Percentiles rank a stretch among this genome's conserved stretches.
phyloP scores from a whole-genome alignment of 805 yeast genomes.

The Lachancea cidri region DNA sequence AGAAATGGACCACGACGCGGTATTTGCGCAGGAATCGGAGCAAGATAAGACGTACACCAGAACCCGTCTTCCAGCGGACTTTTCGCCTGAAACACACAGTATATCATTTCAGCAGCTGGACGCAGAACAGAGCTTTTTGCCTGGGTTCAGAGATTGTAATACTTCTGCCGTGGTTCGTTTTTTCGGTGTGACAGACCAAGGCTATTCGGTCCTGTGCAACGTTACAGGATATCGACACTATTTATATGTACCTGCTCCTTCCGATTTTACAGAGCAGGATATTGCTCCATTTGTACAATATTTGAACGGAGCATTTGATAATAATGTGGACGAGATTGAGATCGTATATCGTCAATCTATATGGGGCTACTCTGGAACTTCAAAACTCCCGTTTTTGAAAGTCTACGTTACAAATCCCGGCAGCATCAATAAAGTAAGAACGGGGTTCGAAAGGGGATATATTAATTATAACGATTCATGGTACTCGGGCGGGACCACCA shows the following conservation, averaged over 20 bases:
- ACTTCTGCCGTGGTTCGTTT: constrained; percentile 64
- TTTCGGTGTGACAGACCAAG: constrained; percentile 87
- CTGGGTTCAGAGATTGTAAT: constrained; percentile 35
- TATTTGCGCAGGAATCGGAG: constrained; percentile 21
- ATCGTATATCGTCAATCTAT: constrained; percentile 72
- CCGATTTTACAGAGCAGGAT: constrained; percentile 58
- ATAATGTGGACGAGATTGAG: constrained; percentile 61
- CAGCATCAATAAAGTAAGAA: constrained; percentile 61
- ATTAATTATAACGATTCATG: constrained; percentile 60
- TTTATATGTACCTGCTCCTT: constrained; percentile 87
- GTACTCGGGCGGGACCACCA: constrained; percentile 53
- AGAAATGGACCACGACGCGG: constrained; percentile 29
- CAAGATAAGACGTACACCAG: constrained; percentile 46
- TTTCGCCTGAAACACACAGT: constrained; percentile 46
- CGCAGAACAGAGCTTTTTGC: constrained; percentile 73
- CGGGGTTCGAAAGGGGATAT: constrained; percentile 81
- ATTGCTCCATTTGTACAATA: constrained; percentile 42
- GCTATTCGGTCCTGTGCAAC: constrained; percentile 84
- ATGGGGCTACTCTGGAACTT: constrained; percentile 88
- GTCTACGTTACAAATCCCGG: constrained; percentile 62
- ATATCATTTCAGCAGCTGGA: constrained; percentile 86
- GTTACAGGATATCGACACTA: constrained; percentile 88
- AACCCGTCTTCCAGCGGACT: constrained; percentile 48
- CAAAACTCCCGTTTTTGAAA: constrained; percentile 73
- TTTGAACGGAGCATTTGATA: constrained; percentile 42